Conservation (phyloP, 1,284 basidiomycete genomes). For the Phellinidium pouzarii region DNA sequence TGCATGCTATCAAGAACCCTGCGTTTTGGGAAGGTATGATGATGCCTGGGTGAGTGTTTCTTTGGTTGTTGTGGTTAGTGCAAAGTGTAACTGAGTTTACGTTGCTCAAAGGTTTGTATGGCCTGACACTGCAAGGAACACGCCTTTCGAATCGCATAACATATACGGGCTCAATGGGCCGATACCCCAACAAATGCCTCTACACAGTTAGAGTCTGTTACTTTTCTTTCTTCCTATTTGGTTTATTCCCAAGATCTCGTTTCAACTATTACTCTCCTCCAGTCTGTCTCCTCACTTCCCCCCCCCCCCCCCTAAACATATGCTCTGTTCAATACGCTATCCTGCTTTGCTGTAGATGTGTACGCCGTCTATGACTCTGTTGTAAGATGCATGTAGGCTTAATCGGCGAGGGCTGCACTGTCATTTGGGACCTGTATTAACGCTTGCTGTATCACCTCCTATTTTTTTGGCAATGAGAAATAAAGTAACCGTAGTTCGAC, state of each 20-base stretch:
- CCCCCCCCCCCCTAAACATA: no score
- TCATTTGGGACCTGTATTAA: no score
- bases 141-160: conserved; percentile 2
- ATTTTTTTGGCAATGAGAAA: no score
- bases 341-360: no score
- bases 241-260: background rate
- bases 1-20: conserved; percentile 64
- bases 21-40: conserved; percentile 72
- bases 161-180: conserved; percentile 11
- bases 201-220: conserved; percentile 11
- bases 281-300: no score
- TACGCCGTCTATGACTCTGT: no score
- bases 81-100: background rate
- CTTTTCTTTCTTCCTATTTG: background rate
- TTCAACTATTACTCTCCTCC: no score
- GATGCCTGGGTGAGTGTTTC: conserved; percentile 61
- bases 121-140: conserved; percentile 13
- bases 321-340: no score
- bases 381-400: no score
- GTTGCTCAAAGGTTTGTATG: conserved; percentile 14
- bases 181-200: conserved; percentile 16
- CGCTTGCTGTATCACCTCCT: no score
- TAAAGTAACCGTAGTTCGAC: no score
- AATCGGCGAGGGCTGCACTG: no score
- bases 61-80: background rate